Base-by-base conservation (phyloP, 2,329 filamentous ascomycete genomes). In the Lachnellula suecica region DNA sequence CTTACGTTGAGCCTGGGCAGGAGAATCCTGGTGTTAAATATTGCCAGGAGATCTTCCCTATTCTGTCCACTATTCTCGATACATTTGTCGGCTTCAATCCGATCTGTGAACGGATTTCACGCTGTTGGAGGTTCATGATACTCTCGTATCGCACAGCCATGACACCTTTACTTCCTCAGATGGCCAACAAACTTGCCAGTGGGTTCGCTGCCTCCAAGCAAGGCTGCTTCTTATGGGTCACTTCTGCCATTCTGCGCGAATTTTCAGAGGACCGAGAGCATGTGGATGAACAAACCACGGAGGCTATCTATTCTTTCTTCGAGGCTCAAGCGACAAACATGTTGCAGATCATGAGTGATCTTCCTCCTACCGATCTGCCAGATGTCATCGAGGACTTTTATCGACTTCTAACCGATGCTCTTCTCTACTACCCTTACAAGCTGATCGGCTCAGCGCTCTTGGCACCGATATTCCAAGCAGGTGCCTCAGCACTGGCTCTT, bases 181-280 rank as follows among this genome's bases (percentile, higher is more conserved):
- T 99, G 72, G 95, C 94, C 17, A 89, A 93, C 63, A 95, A 93
- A 71, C 81, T 99, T 52, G 90, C 90, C 1, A 81, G 79, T 58
- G 92, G 93, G 4, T 99, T 99, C 68, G 81, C 88, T 50, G 80
- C 82, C 17, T 97, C 93, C 10, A 83, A 86, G 55, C 93, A 99
- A 71, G 94, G 94, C 11, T 97, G 93, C 69, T 99, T 99, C 79
- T 78, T 99, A n/a, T 99, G 94, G 94, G 93, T 94, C 1, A 97
- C 93, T 2, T 89, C 92, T 59, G 91, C 93, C 8, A 95, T 99
- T 57, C 81, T 99, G 25, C 88, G 94, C 53, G 94, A 99, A 70
- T 99, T 97, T 67, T 94, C 91, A 0, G 90, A 96, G 63, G 91
- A 93, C 38, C 84, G 89, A 38, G 91, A 96, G 62, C 84, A 89